Evolutionary conservation across 495 filamentous ascomycete species (phyloP).

Genomic region (Delitschia confertaspora): DNA sequence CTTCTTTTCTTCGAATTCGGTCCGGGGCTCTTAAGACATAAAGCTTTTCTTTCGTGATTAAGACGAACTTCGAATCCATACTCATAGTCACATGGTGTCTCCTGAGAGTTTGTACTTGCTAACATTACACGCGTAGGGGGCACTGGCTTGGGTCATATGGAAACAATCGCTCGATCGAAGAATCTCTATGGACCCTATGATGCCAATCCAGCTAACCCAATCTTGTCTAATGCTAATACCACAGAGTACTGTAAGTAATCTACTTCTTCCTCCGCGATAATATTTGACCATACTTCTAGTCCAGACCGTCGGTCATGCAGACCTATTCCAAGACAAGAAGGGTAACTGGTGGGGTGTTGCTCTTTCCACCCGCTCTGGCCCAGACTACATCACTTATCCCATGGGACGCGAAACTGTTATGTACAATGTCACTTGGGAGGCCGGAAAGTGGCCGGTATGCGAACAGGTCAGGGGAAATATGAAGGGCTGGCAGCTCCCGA

Average conservation of each 20-base stretch:
- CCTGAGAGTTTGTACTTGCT: no score
- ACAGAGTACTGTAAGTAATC: conserved; percentile 32
- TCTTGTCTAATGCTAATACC: conserved; percentile 48
- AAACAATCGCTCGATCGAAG: conserved; percentile 44
- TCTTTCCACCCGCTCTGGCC: conserved; percentile 40
- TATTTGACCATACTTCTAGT: conserved; percentile 18
- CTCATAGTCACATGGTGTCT: background rate
- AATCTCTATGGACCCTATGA: conserved; percentile 49
- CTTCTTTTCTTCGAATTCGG: no score
- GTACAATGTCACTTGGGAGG: conserved; percentile 44
- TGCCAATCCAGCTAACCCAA: conserved; percentile 42
- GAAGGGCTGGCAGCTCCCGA: conserved; percentile 35
- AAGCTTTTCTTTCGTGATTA: no score
- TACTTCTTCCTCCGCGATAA: background rate
- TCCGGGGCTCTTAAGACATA: no score
- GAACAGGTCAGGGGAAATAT: conserved; percentile 40
- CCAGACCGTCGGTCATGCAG: conserved; percentile 44
- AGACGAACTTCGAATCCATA: background rate
- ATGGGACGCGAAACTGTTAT: conserved; percentile 56
- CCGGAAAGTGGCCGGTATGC: conserved; percentile 38
- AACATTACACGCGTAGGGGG: conserved; percentile 36
- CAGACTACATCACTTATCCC: conserved; percentile 40
- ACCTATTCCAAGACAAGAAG: conserved; percentile 41
- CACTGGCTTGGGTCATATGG: conserved; percentile 48
- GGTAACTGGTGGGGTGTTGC: conserved; percentile 49